Evolutionary conservation across 306 rosid species (phyloP).

Genomic region (Cucurbita pepo): DNA sequence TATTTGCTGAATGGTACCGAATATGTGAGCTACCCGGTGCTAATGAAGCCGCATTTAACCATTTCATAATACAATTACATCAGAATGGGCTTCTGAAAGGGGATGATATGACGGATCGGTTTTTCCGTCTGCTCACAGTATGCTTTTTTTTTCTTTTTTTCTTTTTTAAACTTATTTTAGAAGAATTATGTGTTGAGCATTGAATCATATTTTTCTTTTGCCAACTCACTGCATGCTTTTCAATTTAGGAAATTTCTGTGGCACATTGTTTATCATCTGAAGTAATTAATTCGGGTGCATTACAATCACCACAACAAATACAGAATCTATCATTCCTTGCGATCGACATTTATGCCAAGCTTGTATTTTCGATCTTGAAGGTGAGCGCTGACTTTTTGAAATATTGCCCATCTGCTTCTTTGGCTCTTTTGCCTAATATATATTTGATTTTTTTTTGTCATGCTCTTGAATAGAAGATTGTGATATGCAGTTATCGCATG

Average conservation of each 20-base stretch:
- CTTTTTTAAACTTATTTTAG: background rate
- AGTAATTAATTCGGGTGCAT: conserved; percentile 43
- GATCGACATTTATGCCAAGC: conserved; percentile 73
- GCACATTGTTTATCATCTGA: conserved; percentile 68
- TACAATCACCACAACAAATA: conserved; percentile 59
- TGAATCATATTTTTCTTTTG: background rate
- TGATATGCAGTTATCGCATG: background rate
- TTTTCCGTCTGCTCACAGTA: conserved; percentile 65
- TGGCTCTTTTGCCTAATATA: background rate
- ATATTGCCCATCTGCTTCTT: background rate
- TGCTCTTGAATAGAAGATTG: background rate
- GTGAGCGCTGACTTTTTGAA: conserved; percentile 11
- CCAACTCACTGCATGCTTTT: background rate
- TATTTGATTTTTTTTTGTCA: background rate
- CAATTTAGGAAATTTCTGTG: conserved; percentile 61
- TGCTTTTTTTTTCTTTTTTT: background rate
- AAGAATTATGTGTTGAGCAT: background rate
- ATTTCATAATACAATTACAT: conserved; percentile 57
- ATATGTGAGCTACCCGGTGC: conserved; percentile 79
- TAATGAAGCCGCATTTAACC: conserved; percentile 46
- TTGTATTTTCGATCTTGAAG: conserved; percentile 72
- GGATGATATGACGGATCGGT: conserved; percentile 76
- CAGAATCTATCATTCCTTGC: conserved; percentile 65
- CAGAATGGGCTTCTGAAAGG: conserved; percentile 79
- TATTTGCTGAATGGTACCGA: conserved; percentile 76